Base-by-base conservation (phyloP, 306 rosid genomes). In the Rosa lucieae region DNA sequence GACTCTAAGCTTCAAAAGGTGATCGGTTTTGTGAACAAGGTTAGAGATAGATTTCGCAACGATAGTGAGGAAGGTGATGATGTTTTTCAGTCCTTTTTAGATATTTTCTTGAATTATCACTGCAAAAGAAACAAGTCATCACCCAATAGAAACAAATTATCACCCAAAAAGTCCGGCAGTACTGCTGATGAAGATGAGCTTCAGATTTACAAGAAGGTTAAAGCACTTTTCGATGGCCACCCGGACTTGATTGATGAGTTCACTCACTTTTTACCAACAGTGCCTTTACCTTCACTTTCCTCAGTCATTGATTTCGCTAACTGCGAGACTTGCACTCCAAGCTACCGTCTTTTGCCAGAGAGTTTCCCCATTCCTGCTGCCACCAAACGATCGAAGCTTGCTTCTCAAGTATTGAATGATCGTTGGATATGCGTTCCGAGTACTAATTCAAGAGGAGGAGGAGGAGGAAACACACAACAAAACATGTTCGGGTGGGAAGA, bases 401-500 rank as follows among this genome's bases (percentile, higher is more conserved):
- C 91, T 72, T 86, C 85, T 23, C 87, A 83, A 83, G 92, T 95
- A 70, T 78, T 95, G 81, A 95, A 95, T 81, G 94, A 95, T 80
- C 84, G 83, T 55, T 95, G 92, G 92, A 92, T 95, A 43, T 87
- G 96, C 49, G 92, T 95, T 72, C 89, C 93, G 70, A 10, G 9
- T 20, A 5, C 49, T 67, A 15, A 9, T 17, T 42, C 72, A 7
- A 3, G 2, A 37, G 70, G 44, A 14, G 70, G n/a, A 65, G 47
- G 26, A 39, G 46, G 9, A 62, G n/a, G 20, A 26, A 1, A 13
- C 5, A 23, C 61, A 55, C 21, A 92, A 83, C 92, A 90, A 84
- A 89, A 96, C 74, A 80, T 88, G 85, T 94, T 92, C 77, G 85
- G 90, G 85, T 94, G 98, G 17, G 98, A 94, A 89, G 98, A 94